Percentiles rank a stretch among this genome's conserved stretches.
Conservation (phyloP, 2,329 filamentous ascomycete species). For the Aureobasidium sp. region DNA sequence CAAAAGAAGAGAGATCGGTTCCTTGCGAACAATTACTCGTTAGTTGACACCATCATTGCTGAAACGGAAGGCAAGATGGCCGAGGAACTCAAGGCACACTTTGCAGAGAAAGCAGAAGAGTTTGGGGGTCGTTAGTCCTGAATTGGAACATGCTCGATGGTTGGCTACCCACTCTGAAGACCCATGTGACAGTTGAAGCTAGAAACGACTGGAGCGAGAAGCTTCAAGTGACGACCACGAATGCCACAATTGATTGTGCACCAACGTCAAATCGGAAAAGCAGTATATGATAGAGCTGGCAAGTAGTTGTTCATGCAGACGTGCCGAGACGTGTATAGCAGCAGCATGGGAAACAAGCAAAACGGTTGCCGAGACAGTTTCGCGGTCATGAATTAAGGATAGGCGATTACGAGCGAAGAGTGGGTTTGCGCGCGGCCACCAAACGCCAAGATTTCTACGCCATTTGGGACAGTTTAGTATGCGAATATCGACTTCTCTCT, state of each 20-base stretch:
- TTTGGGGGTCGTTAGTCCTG: background rate
- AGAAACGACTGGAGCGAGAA: background rate
- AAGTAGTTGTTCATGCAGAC: background rate
- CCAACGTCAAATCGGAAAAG: background rate
- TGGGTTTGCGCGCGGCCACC: background rate
- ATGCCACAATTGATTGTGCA: background rate
- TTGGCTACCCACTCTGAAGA: background rate
- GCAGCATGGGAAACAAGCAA: background rate
- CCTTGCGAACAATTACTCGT: constrained; percentile 89
- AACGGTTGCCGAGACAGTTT: background rate
- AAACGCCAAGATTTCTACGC: constrained; percentile 1
- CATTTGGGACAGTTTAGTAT: background rate
- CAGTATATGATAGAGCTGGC: background rate
- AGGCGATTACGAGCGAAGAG: background rate
- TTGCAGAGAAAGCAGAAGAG: constrained; percentile 49
- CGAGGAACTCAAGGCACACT: constrained; percentile 64
- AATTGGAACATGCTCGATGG: too few relatives aligned
- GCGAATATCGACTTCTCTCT: constrained; percentile 8
- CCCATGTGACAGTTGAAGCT: background rate
- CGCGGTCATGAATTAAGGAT: background rate
- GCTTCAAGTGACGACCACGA: background rate
- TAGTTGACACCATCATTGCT: constrained; percentile 82
- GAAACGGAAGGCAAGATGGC: constrained; percentile 64
- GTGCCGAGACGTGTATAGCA: background rate
- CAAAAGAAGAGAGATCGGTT: constrained; percentile 76